Evolutionary conservation across 225 moss, liverwort and hornwort species (phyloP), one percentile per base, ranked within the genome.

Genomic region (Marchantia polymorpha): DNA sequence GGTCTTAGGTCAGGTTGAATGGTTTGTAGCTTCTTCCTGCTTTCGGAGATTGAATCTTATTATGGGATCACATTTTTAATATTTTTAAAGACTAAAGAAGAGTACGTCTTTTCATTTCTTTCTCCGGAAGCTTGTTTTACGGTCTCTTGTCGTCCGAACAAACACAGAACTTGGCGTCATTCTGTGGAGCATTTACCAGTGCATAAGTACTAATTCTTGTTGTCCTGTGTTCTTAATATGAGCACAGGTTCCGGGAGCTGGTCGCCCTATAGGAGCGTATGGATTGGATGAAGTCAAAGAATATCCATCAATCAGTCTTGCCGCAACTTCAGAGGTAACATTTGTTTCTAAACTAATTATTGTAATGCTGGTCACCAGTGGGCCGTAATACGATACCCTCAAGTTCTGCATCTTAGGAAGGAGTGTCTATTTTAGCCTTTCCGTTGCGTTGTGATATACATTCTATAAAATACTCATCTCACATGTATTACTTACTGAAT

Each of bases 271-370:
- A 85, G 96, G 96, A 80, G 90, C 91, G 3, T 94, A 91, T 85
- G 91, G 90, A 66, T 90, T 96, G 64, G 96, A 94, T 77, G 96
- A 96, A 81, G 96, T 96, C 85, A 91, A 91, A 74, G 96, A 94
- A 19, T 92, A 94, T 86, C 80, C 92, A 85, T 69, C 89, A 64
- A 83, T 94, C 55, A 85, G 81, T 50, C 77, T 96, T 51, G 72
- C 88, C 69, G 85, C 90, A 29, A 90, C 87, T 78, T 85, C 85
- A 76, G 94, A 96, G 94, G 94, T 94, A 31, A 71, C 5, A 31
- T 16, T n/a, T 25, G 31, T 46, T 26, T 9, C 22, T 15, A 8
- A 8, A 26, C 52, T 73, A 14, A 26, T 0, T 69, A 26, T 39
- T 2, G 10, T 29, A 1, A 11, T 65, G 65, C 14, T 65, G 23